Percentiles rank a stretch among this genome's conserved stretches.
Conservation (phyloP, 345 rosid species). For the Gossypium ekmanianum region DNA sequence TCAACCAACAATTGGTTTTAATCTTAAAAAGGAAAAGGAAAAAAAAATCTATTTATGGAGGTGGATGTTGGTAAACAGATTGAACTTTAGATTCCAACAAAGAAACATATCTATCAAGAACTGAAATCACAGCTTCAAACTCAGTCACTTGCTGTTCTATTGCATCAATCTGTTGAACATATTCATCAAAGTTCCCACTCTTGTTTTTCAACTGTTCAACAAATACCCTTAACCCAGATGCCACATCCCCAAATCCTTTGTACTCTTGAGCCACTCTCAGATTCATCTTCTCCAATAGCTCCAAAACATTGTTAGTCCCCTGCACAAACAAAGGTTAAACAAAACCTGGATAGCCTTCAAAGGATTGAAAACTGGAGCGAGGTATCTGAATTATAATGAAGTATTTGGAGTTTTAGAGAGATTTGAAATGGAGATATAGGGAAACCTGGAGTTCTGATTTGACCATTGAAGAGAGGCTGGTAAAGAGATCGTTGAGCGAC, state of each 20-base stretch:
- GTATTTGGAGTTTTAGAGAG: background rate
- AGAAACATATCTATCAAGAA: constrained; percentile 73
- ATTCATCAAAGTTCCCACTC: constrained; percentile 64
- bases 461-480: constrained; percentile 67
- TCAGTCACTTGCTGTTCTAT: constrained; percentile 75
- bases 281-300: constrained; percentile 87
- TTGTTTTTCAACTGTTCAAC: constrained; percentile 74
- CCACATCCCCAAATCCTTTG: constrained; percentile 68
- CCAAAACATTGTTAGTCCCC: constrained; percentile 67
- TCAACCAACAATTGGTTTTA: background rate
- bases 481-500: constrained; percentile 60
- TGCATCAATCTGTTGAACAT: constrained; percentile 63
- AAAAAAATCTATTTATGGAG: background rate
- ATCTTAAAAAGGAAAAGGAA: background rate
- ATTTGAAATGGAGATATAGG: no score
- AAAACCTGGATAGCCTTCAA: background rate
- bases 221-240: constrained; percentile 63
- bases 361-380: background rate
- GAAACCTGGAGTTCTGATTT: constrained; percentile 73
- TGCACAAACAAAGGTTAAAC: constrained; percentile 13
- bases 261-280: constrained; percentile 66
- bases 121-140: constrained; percentile 70
- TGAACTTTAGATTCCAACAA: constrained; percentile 64
- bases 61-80: constrained; percentile 32
- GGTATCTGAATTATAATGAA: background rate